A percentile compares a stretch with the other conserved stretches of the same genome.
Conservation (phyloP, 2,329 filamentous ascomycete species). For the Venturia oleaginea region DNA sequence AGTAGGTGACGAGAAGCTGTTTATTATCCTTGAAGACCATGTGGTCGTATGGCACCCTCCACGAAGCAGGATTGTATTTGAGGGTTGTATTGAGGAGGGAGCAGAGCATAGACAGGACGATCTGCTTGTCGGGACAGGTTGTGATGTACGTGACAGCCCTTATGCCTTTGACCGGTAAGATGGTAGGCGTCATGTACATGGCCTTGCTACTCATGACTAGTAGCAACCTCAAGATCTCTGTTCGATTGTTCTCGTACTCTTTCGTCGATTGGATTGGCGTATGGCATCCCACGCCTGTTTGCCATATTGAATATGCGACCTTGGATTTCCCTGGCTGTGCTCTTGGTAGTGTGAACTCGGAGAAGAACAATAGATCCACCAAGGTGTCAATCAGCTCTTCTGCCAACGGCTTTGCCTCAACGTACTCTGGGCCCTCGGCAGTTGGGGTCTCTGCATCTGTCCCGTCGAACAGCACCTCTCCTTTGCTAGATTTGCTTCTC, state of each 20-base stretch:
- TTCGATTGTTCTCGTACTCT: conserved; percentile 86
- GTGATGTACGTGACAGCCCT: conserved; percentile 82
- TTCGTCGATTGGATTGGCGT: conserved; percentile 78
- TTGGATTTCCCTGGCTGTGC: conserved; percentile 64
- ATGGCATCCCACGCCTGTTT: conserved; percentile 94
- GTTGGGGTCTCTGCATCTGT: conserved; percentile 39
- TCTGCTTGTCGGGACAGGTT: conserved; percentile 80
- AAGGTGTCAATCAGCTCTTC: conserved; percentile 90
- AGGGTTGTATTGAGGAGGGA: conserved; percentile 89
- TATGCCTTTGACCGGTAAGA: conserved; percentile 74
- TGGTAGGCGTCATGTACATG: conserved; percentile 77
- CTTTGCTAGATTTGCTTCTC: conserved; percentile 41
- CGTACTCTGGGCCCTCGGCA: conserved; percentile 53
- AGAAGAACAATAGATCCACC: conserved; percentile 82
- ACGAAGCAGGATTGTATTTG: conserved; percentile 91
- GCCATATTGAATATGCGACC: conserved; percentile 92
- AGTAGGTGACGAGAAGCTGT: conserved; percentile 84
- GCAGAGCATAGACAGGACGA: conserved; percentile 81
- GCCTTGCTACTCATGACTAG: conserved; percentile 81
- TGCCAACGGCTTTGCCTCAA: conserved; percentile 76
- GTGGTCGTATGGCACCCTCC: conserved; percentile 90
- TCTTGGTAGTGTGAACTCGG: conserved; percentile 75
- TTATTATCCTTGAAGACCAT: conserved; percentile 86
- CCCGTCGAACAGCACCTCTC: conserved; percentile 73
- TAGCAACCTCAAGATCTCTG: conserved; percentile 78